Conservation (phyloP, 768 basidiomycete species). For the Pleurotus tuber-regium region DNA sequence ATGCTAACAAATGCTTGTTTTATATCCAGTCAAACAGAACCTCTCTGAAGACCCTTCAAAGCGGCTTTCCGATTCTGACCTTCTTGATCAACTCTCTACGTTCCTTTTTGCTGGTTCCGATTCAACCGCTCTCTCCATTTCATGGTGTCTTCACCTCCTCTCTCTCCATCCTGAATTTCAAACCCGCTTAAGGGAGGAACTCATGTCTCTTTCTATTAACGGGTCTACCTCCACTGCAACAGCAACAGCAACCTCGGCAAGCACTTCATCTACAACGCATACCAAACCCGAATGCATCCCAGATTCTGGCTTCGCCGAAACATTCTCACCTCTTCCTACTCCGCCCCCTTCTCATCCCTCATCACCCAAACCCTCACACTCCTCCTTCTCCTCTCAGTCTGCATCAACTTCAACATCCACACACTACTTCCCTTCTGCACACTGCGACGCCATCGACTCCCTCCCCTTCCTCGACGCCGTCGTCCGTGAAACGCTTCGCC, state of each 20-base stretch:
- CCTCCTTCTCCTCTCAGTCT: constrained; percentile 11
- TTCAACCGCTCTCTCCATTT: constrained; percentile 51
- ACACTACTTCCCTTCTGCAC: too few relatives aligned
- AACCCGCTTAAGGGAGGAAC: constrained; percentile 52
- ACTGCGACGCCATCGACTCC: constrained; percentile 31
- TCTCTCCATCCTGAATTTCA: constrained; percentile 54
- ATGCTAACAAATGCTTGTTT: too few relatives aligned
- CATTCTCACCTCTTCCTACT: constrained; percentile 5
- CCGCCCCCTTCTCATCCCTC: constrained; percentile 10
- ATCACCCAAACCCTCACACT: constrained; percentile 17
- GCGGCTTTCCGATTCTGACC: constrained; percentile 55
- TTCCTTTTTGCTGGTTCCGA: constrained; percentile 67
- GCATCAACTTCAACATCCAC: too few relatives aligned
- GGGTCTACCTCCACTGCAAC: too few relatives aligned
- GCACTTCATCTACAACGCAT: constrained; percentile 15
- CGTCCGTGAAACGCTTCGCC: constrained; percentile 52
- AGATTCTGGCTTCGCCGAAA: constrained; percentile 11
- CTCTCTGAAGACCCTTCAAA: constrained; percentile 41
- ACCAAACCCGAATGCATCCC: constrained; percentile 12
- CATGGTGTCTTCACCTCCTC: constrained; percentile 59
- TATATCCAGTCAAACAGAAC: constrained; percentile 55
- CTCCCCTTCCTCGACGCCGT: constrained; percentile 57
- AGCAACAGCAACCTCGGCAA: constrained; percentile 13
- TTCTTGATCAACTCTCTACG: constrained; percentile 64
- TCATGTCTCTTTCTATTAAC: constrained; percentile 21